Conservation (phyloP, 345 rosid genomes). For the Bruguiera sexangula region DNA sequence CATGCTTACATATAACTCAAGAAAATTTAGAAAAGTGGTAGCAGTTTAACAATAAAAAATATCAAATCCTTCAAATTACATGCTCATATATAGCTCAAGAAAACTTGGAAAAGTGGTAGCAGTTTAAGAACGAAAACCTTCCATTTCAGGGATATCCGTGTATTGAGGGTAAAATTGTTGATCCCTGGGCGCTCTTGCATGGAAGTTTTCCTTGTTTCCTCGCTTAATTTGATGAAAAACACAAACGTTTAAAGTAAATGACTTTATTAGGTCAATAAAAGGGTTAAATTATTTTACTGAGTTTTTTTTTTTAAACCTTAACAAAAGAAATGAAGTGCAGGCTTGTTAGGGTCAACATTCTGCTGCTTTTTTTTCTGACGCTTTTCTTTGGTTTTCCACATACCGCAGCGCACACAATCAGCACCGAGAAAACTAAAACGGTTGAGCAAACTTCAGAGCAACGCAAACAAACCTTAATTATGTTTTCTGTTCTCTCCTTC, state of each 20-base stretch:
- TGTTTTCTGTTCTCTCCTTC: constrained; percentile 85
- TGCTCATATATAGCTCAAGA: background rate
- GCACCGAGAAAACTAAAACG: background rate
- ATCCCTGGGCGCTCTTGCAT: constrained; percentile 57
- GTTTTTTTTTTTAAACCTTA: constrained; percentile 34
- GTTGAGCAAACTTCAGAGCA: background rate
- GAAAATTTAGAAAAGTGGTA: background rate
- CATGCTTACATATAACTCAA: background rate
- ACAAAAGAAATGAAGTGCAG: constrained; percentile 82
- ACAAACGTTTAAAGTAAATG: background rate
- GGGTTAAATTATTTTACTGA: no score
- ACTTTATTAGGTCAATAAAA: no score
- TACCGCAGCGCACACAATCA: background rate
- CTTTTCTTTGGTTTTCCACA: constrained; percentile 67
- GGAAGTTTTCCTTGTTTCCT: constrained; percentile 59
- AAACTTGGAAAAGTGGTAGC: background rate
- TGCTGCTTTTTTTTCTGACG: constrained; percentile 68
- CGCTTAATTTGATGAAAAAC: constrained; percentile 36
- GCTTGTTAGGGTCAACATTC: constrained; percentile 74
- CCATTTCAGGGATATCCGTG: constrained; percentile 81
- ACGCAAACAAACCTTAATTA: constrained; percentile 52
- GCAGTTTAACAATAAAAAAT: no score
- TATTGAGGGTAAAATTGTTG: constrained; percentile 59
- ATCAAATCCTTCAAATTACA: background rate
- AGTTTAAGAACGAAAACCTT: constrained; percentile 32